phyloP scores from a whole-genome alignment of 148 eudicot species.

The Vaccinium vitisidaea region DNA sequence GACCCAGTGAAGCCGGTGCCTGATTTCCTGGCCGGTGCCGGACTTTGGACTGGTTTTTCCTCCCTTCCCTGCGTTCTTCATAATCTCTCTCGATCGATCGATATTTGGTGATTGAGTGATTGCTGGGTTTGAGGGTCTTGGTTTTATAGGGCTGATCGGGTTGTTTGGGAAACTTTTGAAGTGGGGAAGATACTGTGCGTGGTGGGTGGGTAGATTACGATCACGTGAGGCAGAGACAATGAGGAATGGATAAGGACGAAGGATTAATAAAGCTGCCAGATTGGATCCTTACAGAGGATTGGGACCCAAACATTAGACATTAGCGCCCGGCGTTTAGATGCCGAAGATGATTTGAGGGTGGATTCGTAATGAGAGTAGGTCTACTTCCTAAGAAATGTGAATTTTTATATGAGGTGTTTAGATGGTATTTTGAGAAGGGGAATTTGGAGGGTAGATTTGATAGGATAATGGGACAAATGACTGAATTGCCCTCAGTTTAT shows the following conservation, averaged over 20 bases:
- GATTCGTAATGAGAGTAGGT: too few species aligned
- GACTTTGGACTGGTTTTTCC: conserved; percentile 31
- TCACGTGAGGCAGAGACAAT: neutral
- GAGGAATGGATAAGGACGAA: conserved; percentile 4
- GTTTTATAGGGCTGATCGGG: neutral
- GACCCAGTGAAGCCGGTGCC: conserved; percentile 53
- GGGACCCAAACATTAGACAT: too few species aligned
- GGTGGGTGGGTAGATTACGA: neutral
- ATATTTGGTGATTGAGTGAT: neutral
- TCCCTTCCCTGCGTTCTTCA: conserved; percentile 59
- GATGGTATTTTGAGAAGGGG: too few species aligned
- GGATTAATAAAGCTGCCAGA: neutral
- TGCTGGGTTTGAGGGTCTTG: neutral
- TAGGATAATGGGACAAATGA: too few species aligned
- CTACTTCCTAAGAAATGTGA: too few species aligned
- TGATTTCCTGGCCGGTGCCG: conserved; percentile 45
- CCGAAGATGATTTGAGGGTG: too few species aligned
- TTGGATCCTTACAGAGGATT: too few species aligned
- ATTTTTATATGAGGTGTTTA: too few species aligned
- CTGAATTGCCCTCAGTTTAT: too few species aligned
- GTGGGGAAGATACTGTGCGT: too few species aligned
- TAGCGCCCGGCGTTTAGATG: too few species aligned
- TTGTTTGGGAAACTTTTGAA: neutral
- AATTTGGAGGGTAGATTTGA: too few species aligned
- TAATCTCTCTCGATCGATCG: conserved; percentile 13